Conservation (phyloP, 495 filamentous ascomycete species). For the Cercophora samala region DNA sequence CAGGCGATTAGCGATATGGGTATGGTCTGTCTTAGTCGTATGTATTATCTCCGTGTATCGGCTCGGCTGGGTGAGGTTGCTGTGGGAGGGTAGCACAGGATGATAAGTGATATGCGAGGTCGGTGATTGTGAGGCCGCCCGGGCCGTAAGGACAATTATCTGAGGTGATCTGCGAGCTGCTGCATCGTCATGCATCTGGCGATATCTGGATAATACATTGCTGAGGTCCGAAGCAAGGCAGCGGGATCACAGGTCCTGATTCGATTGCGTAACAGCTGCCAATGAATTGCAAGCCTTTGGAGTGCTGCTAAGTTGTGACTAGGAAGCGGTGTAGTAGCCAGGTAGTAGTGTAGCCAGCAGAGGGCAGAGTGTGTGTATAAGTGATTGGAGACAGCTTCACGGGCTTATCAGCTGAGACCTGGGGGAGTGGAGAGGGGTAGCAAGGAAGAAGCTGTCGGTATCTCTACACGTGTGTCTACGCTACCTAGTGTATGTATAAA, state of each 20-base stretch:
- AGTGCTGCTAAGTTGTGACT: background rate
- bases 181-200: background rate
- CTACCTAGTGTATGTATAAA: too few relatives aligned
- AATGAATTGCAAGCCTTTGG: background rate
- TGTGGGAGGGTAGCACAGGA: background rate
- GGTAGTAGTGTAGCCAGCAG: too few relatives aligned
- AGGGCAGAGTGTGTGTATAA: background rate
- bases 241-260: slow-evolving; percentile 22
- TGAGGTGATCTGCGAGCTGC: background rate
- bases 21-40: too few relatives aligned
- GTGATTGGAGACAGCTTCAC: background rate
- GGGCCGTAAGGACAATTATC: background rate
- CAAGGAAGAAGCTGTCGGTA: slow-evolving; percentile 1
- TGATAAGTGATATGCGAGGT: slow-evolving; percentile 4
- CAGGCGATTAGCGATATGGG: background rate
- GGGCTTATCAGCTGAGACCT: background rate
- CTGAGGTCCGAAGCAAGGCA: slow-evolving; percentile 18
- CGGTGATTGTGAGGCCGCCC: slow-evolving; percentile 6
- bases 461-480: background rate
- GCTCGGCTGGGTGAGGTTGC: background rate
- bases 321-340: background rate
- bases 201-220: slow-evolving; percentile 20
- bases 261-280: slow-evolving; percentile 28
- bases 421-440: slow-evolving; percentile 8
- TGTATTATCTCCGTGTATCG: slow-evolving; percentile 2